These are phyloP conservation scores for Calocera viscosa DNA, from an alignment of 768 basidiomycete species.

Conservation along the genomic window DNA sequence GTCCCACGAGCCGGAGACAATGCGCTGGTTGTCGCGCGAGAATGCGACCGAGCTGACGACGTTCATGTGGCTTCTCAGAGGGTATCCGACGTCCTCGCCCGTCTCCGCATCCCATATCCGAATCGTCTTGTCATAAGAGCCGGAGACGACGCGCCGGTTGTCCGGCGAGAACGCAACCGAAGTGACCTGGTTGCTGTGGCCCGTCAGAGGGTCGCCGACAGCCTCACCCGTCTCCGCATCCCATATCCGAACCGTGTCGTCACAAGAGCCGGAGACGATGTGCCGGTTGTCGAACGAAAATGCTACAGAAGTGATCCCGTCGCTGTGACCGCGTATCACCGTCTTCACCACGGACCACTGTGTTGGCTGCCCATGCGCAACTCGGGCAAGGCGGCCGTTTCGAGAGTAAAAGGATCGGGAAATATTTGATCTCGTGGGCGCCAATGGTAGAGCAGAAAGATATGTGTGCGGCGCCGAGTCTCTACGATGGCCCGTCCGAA, in stretches of 20 bases:
- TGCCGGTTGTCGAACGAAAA: background rate
- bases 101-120: conserved; percentile 10
- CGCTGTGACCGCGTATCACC: too few relatives aligned
- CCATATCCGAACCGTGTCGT: conserved; percentile 7
- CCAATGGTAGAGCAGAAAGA: too few relatives aligned
- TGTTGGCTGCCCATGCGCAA: too few relatives aligned
- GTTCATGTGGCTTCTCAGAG: conserved; percentile 27
- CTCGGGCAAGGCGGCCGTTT: too few relatives aligned
- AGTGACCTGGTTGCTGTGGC: background rate
- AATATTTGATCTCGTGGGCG: too few relatives aligned
- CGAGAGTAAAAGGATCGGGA: too few relatives aligned
- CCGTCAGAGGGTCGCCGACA: background rate
- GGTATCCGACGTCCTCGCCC: background rate
- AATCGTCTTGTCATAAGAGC: background rate
- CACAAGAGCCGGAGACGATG: background rate
- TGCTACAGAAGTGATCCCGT: too few relatives aligned
- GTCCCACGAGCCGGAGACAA: conserved; percentile 34
- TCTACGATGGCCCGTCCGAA: too few relatives aligned
- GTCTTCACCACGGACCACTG: too few relatives aligned
- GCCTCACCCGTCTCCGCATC: background rate
- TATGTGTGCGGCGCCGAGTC: too few relatives aligned
- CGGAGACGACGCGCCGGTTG: too few relatives aligned
- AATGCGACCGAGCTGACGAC: conserved; percentile 36
- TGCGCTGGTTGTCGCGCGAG: conserved; percentile 31
- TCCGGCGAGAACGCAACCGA: too few relatives aligned